Base-by-base conservation (phyloP, 768 basidiomycete genomes). In the Rhizopogon rudus region DNA sequence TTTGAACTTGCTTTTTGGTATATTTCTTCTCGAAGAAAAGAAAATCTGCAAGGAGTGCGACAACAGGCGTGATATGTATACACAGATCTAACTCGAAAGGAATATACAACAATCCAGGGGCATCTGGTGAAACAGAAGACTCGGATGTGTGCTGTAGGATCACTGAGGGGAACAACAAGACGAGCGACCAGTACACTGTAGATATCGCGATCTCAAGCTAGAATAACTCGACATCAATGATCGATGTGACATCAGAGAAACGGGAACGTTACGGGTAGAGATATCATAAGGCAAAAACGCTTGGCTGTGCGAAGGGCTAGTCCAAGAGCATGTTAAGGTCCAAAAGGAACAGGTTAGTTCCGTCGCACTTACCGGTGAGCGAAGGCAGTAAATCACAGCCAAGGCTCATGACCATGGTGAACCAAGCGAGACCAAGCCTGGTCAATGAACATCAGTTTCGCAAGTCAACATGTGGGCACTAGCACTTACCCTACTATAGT, bases 401-500 rank as follows among this genome's bases (percentile, higher is more conserved):
- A 1, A 76, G 56, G 52, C 75, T 76, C 9, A 76, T 33, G 14
- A 69, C 39, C 75, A 79, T 76, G 20, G 72, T 77, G 2, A 70
- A 35, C 67, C 71, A 74, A 41, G 81, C 71, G 5, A 68, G 56
- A n/a, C 64, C 60, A 4, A 81, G 68, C 3, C 69, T 74, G 61
- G 14, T 44, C 63, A 66, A 42, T 9, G 22, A 25, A 10, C 20
- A 4, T 58, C n/a, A 35, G 35, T 5, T 25, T 25, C 25, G 4
- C 25, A 25, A 8, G 3, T 17, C 6, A 6, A 40, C 43, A 13
- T 2, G 35, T 31, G 22, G n/a, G 6, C 6, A 17, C 48, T 9
- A 44, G 5, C 17, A 63, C 78, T 17, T 57, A 84, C 89, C 87
- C 88, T 68, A 89, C 83, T 60, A 91, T 87, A 0, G 91, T 93